These are phyloP conservation scores for Spergularia azorica DNA, from an alignment of 179 eudicot genomes.

Conservation along the genomic window DNA sequence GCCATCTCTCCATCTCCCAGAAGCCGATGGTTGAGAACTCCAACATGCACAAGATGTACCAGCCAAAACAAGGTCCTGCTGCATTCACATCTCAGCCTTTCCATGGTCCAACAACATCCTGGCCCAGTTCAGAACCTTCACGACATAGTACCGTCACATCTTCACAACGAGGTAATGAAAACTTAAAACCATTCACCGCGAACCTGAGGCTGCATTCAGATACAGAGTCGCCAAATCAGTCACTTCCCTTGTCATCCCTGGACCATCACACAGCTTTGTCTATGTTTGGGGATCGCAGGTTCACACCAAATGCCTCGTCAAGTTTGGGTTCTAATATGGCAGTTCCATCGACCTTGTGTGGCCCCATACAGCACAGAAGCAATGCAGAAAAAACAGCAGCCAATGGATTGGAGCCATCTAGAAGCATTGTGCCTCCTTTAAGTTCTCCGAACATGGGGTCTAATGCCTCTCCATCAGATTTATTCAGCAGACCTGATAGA, in stretches of 20 bases:
- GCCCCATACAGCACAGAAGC: background rate
- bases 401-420: background rate
- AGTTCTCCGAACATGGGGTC: background rate
- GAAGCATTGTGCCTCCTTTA: constrained; percentile 3
- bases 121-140: background rate
- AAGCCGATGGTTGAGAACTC: too few species aligned
- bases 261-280: constrained; percentile 9
- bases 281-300: constrained; percentile 9
- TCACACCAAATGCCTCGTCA: background rate
- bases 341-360: background rate
- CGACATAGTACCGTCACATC: background rate
- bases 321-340: constrained; percentile 1
- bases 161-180: background rate
- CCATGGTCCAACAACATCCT: constrained; percentile 8
- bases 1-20: background rate
- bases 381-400: background rate
- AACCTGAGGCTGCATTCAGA: background rate
- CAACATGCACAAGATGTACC: background rate
- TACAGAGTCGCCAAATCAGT: constrained; percentile 5
- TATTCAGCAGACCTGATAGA: background rate
- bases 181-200: background rate
- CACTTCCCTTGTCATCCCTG: constrained; percentile 5
- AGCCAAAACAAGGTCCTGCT: background rate
- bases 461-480: background rate
- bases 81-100: background rate